Evolutionary conservation across 345 rosid genomes (phyloP), one percentile per base, ranked within the genome.

Genomic region (Corymbia maculata): DNA sequence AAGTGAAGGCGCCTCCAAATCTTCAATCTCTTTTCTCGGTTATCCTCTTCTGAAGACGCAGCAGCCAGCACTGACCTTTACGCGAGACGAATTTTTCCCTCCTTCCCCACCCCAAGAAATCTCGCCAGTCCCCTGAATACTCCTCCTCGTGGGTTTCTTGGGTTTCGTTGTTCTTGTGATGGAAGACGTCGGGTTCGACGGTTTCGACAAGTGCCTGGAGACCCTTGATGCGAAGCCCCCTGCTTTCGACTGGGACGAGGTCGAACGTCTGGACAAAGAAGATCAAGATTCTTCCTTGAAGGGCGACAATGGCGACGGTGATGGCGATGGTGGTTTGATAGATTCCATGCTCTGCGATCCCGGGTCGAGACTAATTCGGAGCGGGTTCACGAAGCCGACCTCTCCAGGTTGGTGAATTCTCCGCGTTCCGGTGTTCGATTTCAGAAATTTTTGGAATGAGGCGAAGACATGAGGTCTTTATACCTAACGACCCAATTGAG

Each of bases 321-420:
- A 87, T 64, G 95, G 91, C 64, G 80, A 90, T 94, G 89, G 89
- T 87, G 75, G 91, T 85, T 49, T 42, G 84, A 42, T 75, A 75
- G 97, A 94, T 91, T 94, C 92, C 5, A 93, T 97, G 98, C 92
- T 97, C 13, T 97, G 97, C 80, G 98, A 96, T 90, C 93, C 98
- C 7, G 93, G 89, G 91, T 94, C 99, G 79, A 92, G 95, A 88
- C 90, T 96, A 4, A 90, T 97, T 9, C 90, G 87, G 32, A 68
- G 88, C 52, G 99, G 99, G 89, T 92, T 96, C 89, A 85, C 92
- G 15, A 92, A 61, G 91, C 87, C 93, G 42, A 88, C 86, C 91
- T 89, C 88, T 89, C 44, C 93, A 75, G 97, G 99, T 97, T 79
- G 47, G 94, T 84, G 42, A 26, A 57, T 85, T 28, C 26, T 75